phyloP scores from a whole-genome alignment of 2,329 filamentous ascomycete genomes.

The Coniella vitis region DNA sequence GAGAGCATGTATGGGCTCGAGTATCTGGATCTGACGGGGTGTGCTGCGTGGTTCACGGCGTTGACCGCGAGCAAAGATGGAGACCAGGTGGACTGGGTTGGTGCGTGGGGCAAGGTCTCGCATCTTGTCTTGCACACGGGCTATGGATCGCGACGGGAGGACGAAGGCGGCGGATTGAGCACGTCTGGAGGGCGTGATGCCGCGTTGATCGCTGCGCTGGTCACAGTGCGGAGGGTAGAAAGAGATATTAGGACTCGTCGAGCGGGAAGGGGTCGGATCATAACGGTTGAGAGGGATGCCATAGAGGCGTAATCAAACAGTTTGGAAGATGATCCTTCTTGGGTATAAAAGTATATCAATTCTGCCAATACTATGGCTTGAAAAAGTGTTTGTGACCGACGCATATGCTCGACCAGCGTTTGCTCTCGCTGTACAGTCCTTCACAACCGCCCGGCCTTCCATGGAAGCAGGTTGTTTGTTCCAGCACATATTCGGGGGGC shows the following conservation, averaged over 20 bases:
- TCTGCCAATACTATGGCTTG: too few species aligned
- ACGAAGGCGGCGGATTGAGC: constrained; percentile 22
- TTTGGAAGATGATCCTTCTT: neutral
- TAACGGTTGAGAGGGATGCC: constrained; percentile 40
- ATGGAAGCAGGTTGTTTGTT: too few species aligned
- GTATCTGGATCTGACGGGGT: constrained; percentile 56
- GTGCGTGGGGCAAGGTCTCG: constrained; percentile 46
- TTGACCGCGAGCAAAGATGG: constrained; percentile 30
- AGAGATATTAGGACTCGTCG: constrained; percentile 39
- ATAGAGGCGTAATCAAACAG: neutral
- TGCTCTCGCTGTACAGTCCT: too few species aligned
- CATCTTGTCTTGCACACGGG: constrained; percentile 39
- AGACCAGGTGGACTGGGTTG: constrained; percentile 47
- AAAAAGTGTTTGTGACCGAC: too few species aligned
- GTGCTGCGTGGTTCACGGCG: constrained; percentile 46
- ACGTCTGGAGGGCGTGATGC: neutral
- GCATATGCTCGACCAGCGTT: too few species aligned
- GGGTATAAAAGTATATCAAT: too few species aligned
- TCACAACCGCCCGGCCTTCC: too few species aligned
- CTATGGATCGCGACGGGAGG: constrained; percentile 26
- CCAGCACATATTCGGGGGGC: too few species aligned
- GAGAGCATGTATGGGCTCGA: constrained; percentile 50
- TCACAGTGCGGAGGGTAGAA: constrained; percentile 37
- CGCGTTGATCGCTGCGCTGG: constrained; percentile 26
- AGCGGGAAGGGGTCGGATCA: constrained; percentile 41